Evolutionary conservation across 352 stramenopile species (phyloP).

Genomic region (Phytopythium boreale): DNA sequence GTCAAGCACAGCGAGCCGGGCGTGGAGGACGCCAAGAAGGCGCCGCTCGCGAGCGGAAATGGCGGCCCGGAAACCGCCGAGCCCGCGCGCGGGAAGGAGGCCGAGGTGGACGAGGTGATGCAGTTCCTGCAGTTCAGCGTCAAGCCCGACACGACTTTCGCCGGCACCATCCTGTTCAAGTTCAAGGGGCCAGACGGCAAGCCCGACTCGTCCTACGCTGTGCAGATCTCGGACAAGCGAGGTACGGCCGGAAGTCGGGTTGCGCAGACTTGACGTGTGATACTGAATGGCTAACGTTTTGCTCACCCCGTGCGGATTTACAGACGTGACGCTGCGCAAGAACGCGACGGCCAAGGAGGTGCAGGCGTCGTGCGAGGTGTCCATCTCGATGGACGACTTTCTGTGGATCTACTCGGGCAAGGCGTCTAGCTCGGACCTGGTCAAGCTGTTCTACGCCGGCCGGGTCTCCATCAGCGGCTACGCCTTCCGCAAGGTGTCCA

Average conservation of each 20-base stretch:
- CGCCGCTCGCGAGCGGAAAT: neutral
- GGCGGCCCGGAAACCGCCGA: neutral
- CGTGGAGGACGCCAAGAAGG: neutral
- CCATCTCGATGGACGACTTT: constrained; percentile 85
- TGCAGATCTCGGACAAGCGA: constrained; percentile 48
- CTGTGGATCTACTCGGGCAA: constrained; percentile 87
- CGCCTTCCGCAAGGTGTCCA: constrained; percentile 75
- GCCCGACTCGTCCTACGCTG: constrained; percentile 60
- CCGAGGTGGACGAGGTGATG: constrained; percentile 87
- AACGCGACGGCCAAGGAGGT: constrained; percentile 42
- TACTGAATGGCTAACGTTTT: constrained; percentile 5
- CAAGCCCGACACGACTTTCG: constrained; percentile 66
- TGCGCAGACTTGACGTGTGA: neutral
- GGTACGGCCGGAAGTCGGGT: constrained; percentile 11
- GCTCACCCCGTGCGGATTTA: neutral
- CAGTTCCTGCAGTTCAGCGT: constrained; percentile 83
- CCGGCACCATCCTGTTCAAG: constrained; percentile 83
- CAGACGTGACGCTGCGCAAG: constrained; percentile 55
- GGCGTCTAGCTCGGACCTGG: constrained; percentile 65
- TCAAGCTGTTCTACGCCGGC: constrained; percentile 81
- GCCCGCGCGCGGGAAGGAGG: constrained; percentile 31
- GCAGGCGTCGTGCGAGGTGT: constrained; percentile 69
- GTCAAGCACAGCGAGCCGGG: neutral
- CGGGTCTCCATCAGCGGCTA: constrained; percentile 77
- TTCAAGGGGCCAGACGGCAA: constrained; percentile 51